Evolutionary conservation across 345 rosid genomes (phyloP).

Genomic region (Gynandropsis gynandra): DNA sequence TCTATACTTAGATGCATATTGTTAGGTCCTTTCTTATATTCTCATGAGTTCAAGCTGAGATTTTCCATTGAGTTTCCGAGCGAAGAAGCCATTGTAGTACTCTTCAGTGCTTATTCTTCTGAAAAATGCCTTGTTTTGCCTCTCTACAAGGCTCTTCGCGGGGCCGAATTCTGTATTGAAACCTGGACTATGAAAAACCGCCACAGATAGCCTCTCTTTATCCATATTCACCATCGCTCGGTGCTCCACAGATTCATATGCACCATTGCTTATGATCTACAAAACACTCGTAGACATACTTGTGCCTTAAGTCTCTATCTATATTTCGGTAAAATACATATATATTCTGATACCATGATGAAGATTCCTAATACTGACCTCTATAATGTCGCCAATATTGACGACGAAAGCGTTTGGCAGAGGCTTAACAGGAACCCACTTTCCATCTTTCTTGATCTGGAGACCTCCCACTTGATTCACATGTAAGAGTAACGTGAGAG

Average conservation of each 20-base stretch:
- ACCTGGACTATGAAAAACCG: constrained; percentile 30
- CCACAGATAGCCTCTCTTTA: constrained; percentile 42
- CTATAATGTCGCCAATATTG: constrained; percentile 42
- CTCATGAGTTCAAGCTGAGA: constrained; percentile 36
- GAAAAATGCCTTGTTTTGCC: constrained; percentile 26
- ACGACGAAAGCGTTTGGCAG: constrained; percentile 35
- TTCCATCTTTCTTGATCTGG: constrained; percentile 29
- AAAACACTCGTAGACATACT: too few relatives aligned
- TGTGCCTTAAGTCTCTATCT: too few relatives aligned
- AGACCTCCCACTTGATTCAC: constrained; percentile 35
- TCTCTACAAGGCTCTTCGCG: constrained; percentile 33
- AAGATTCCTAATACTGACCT: too few relatives aligned
- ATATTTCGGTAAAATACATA: too few relatives aligned
- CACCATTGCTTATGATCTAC: constrained; percentile 43
- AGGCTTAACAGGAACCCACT: constrained; percentile 36
- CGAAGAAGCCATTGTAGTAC: constrained; percentile 33
- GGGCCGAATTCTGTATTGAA: constrained; percentile 35
- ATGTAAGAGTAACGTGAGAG: constrained; percentile 34
- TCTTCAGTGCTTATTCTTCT: constrained; percentile 28
- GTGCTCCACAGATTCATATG: constrained; percentile 41
- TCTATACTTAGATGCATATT: too few relatives aligned
- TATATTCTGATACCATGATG: too few relatives aligned
- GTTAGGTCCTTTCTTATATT: constrained; percentile 2
- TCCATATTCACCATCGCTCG: constrained; percentile 34
- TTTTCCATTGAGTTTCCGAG: constrained; percentile 34